Percentiles rank a stretch among this genome's conserved stretches.
Evolutionary conservation across 2,329 filamentous ascomycete species (phyloP).

Genomic region (Verticillium longisporum): DNA sequence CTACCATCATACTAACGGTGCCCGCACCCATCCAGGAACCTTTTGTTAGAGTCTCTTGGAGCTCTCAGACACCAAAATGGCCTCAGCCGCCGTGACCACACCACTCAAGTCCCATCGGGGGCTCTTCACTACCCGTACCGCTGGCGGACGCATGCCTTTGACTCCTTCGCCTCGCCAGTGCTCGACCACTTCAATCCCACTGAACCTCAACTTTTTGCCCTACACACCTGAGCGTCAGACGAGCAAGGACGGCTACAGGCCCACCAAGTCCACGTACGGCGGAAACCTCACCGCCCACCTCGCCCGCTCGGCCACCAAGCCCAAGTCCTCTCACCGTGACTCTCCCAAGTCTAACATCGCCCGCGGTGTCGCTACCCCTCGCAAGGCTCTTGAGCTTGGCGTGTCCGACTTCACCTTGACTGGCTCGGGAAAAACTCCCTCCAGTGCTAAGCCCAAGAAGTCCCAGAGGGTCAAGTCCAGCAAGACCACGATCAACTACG

Average conservation of each 20-base stretch:
- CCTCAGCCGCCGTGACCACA: conserved; percentile 72
- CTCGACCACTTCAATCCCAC: conserved; percentile 38
- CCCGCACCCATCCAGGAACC: conserved; percentile 46
- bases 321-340: conserved; percentile 65
- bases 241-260: conserved; percentile 40
- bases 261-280: conserved; percentile 68
- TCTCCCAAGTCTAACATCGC: conserved; percentile 98
- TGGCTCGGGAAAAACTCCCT: conserved; percentile 70
- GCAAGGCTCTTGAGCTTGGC: conserved; percentile 77
- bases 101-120: conserved; percentile 93
- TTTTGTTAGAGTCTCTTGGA: conserved; percentile 56
- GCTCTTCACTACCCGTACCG: conserved; percentile 85
- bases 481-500: conserved; percentile 77
- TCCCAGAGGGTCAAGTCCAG: conserved; percentile 43
- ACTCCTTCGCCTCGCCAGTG: conserved; percentile 79
- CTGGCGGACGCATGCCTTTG: conserved; percentile 88
- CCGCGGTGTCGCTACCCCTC: conserved; percentile 65
- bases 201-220: conserved; percentile 61
- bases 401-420: conserved; percentile 89
- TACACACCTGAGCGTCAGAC: conserved; percentile 64
- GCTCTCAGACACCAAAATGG: conserved; percentile 60
- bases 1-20: conserved; percentile 38
- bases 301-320: conserved; percentile 59
- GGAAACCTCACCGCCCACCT: conserved; percentile 76
- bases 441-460: conserved; percentile 51